Percentiles rank a stretch among this genome's conserved stretches.
These are phyloP conservation scores for Fibroporia radiculosa DNA, from an alignment of 768 basidiomycete genomes.

Conservation along the genomic window DNA sequence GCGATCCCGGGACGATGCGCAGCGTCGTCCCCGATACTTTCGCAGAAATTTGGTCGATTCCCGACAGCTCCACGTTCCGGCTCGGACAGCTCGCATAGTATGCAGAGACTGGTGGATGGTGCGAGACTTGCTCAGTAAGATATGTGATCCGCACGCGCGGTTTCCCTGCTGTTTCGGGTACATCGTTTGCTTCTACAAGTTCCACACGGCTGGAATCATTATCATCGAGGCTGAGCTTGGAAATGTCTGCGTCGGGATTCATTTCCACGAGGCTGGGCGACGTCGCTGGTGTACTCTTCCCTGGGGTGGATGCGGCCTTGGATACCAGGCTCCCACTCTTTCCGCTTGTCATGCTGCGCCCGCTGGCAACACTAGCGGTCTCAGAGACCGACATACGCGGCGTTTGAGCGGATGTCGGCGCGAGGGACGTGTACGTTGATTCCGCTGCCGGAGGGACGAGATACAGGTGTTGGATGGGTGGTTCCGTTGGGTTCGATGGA, in stretches of 20 bases:
- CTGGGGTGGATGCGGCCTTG: slow-evolving; percentile 34
- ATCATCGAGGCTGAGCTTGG: slow-evolving; percentile 48
- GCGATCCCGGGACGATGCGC: slow-evolving; percentile 73
- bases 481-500: slow-evolving; percentile 36
- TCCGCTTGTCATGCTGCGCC: slow-evolving; percentile 53
- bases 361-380: slow-evolving; percentile 44
- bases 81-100: slow-evolving; percentile 74
- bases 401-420: slow-evolving; percentile 10
- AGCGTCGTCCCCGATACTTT: slow-evolving; percentile 85
- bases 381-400: slow-evolving; percentile 30
- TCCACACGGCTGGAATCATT: slow-evolving; percentile 24
- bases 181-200: slow-evolving; percentile 27
- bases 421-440: slow-evolving; percentile 16
- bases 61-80: slow-evolving; percentile 61
- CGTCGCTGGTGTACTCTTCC: slow-evolving; percentile 48
- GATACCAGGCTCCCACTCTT: slow-evolving; percentile 45
- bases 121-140: slow-evolving; percentile 91
- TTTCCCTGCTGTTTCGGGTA: slow-evolving; percentile 18
- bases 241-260: slow-evolving; percentile 47
- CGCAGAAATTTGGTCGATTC: slow-evolving; percentile 90
- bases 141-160: slow-evolving; percentile 60
- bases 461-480: slow-evolving; percentile 39
- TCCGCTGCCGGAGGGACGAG: slow-evolving; percentile 21
- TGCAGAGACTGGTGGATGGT: slow-evolving; percentile 92
- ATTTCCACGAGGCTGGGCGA: slow-evolving; percentile 40